Evolutionary conservation across 495 filamentous ascomycete genomes (phyloP), one percentile per base, ranked within the genome.

Genomic region (Aspergillus cavernicola): DNA sequence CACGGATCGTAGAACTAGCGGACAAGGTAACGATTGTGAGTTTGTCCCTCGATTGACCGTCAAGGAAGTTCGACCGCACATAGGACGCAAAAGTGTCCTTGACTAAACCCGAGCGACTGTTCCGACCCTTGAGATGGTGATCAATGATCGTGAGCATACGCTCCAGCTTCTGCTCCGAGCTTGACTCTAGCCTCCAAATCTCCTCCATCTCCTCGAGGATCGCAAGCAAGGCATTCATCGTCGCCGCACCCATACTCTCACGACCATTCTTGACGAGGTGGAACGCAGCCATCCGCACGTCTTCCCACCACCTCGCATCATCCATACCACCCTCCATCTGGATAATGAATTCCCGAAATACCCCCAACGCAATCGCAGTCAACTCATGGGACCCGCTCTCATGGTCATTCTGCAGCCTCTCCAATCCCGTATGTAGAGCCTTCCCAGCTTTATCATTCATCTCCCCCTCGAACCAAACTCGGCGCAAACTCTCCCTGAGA

Each of bases 161-260:
- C 23, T 58, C 50, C 43, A 67, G 62, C 23, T 60, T 56, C 13
- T 56, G 19, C 20, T 71, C 66, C 11, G 69, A 43, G 2, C 65
- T 52, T 0, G 44, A 23, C 7, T 57, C 35, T 6, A 61, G 33
- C 2, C 40, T 29, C 7, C 58, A 18, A 8, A 64, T 52, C 1
- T 58, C 51, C 6, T 72, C 64, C 19, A 75, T 61, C 8, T 73
- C 68, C 8, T 55, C 55, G 15, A 86, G 66, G 8, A 74, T 65
- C 12, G 65, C 63, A 1, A 85, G 55, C 23, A 84, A 33, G 0
- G 70, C 77, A 26, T 73, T 77, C 43, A 78, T 64, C 16, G 82
- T 85, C 1, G 82, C 78, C 0, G 82, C 73, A 3, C 78, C 76
- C 83, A 87, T 86, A 57, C 80, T 85, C 50, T 81, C 77, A 13